Evolutionary conservation across 2,329 filamentous ascomycete species (phyloP).

Genomic region (Rhytidhysteron rufulum): DNA sequence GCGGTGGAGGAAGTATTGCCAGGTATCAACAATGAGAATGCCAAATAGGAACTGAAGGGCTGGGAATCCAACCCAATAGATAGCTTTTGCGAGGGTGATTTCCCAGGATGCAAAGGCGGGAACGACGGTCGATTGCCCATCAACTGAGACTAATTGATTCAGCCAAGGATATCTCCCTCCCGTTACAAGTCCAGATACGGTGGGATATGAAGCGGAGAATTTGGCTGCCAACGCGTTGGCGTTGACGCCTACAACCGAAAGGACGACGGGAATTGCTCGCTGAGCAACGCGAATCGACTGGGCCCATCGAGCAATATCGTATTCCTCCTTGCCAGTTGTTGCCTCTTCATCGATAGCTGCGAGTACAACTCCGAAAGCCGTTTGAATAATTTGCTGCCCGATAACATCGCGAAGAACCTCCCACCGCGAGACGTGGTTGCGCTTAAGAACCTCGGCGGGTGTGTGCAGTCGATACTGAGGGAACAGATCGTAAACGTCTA

Average conservation of each 20-base stretch:
- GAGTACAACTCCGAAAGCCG: slow-evolving; percentile 64
- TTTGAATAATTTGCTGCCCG: slow-evolving; percentile 87
- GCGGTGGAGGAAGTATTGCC: slow-evolving; percentile 97
- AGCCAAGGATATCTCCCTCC: slow-evolving; percentile 79
- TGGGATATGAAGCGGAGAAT: slow-evolving; percentile 65
- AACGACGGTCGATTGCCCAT: slow-evolving; percentile 48
- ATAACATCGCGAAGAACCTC: slow-evolving; percentile 89
- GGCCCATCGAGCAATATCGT: slow-evolving; percentile 88
- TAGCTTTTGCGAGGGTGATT: slow-evolving; percentile 64
- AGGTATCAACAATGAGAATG: slow-evolving; percentile 79
- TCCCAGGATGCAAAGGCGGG: slow-evolving; percentile 85
- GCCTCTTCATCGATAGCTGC: slow-evolving; percentile 70
- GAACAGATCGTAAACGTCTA: slow-evolving; percentile 82
- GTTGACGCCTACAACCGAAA: slow-evolving; percentile 73
- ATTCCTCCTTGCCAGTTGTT: slow-evolving; percentile 71
- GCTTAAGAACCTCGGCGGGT: slow-evolving; percentile 80
- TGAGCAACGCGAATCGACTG: slow-evolving; percentile 76
- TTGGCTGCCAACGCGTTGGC: slow-evolving; percentile 71
- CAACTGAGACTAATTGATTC: slow-evolving; percentile 54
- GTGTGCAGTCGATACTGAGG: slow-evolving; percentile 92
- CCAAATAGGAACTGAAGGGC: slow-evolving; percentile 72
- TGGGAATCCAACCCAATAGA: slow-evolving; percentile 79
- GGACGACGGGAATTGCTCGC: slow-evolving; percentile 67
- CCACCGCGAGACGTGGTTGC: slow-evolving; percentile 80
- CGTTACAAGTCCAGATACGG: slow-evolving; percentile 69